Conservation (phyloP, 106 monocot species). For the Dactylorhiza incarnata region DNA sequence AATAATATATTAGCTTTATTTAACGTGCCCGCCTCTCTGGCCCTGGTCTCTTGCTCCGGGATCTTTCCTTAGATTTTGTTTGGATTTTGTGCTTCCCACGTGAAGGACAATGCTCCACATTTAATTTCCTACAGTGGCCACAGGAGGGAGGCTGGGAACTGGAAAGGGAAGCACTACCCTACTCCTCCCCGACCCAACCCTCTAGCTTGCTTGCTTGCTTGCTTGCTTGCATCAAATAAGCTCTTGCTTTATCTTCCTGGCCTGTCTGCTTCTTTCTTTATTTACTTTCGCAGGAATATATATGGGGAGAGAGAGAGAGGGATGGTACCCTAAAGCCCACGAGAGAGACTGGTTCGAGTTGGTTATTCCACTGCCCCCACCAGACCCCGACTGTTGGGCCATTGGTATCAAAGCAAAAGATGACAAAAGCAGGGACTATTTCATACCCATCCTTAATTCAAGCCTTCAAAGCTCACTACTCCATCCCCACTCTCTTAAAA, state of each 20-base stretch:
- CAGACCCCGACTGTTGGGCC: conserved; percentile 1
- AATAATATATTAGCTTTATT: no score
- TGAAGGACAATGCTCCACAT: conserved; percentile 31
- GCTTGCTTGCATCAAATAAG: not conserved
- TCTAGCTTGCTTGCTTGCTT: conserved; percentile 6
- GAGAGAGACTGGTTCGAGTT: not conserved
- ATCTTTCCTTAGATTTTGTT: conserved; percentile 52
- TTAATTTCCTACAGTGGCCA: conserved; percentile 20
- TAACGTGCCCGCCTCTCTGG: no score
- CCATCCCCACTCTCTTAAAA: not conserved
- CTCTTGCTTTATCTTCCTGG: conserved; percentile 4
- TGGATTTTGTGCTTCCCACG: conserved; percentile 57
- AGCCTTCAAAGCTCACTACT: not conserved
- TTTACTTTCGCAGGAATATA: conserved; percentile 9
- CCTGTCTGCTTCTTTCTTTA: not conserved
- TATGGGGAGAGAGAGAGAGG: not conserved
- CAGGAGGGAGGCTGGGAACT: not conserved
- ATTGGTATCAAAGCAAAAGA: conserved; percentile 1
- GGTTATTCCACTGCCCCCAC: conserved; percentile 8
- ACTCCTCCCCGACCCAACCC: no score
- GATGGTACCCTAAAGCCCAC: not conserved
- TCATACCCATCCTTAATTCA: not conserved
- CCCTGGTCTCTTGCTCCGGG: conserved; percentile 28
- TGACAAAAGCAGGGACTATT: conserved; percentile 3
- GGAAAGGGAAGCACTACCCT: no score